Base-by-base conservation (phyloP, 345 rosid species). In the Nephelium lappaceum region DNA sequence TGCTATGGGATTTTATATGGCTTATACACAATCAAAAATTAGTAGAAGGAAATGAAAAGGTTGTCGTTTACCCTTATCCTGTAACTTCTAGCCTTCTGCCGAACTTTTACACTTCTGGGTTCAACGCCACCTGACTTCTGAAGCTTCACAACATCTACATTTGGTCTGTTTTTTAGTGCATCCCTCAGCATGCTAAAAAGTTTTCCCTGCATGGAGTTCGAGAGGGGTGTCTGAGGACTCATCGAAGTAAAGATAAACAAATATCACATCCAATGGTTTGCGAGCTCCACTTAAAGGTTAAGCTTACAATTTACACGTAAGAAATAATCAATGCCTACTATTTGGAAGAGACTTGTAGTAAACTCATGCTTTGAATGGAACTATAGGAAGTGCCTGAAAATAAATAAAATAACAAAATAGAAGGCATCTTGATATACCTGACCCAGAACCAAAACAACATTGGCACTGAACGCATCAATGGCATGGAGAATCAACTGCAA, bases 111-210 rank as follows among this genome's bases (percentile, higher is more conserved):
- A 85, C 74, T 89, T 84, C 98, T 89, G 24, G 92, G 89, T 18
- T 90, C 99, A 83, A 93, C 97, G 62, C 97, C 98, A 49, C 97
- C 98, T 0, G 95, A 96, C 82, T 84, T 90, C 75, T 93, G 97
- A 85, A 93, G 98, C 80, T 94, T 93, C 83, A 96, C 97, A 16
- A 94, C 97, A 58, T 92, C 99, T 3, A 96, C 90, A 57, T 85
- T 89, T 49, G 92, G 92, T 84, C 87, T 90, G 74, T 45, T 86
- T 85, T 43, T 91, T 47, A 89, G 81, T n/a, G 87, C 92, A 77
- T 95, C 92, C 75, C 86, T 91, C 42, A 93, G 95, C 95, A 90
- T 88, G 89, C 98, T 96, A 89, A 91, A 96, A 75, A 96, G 97
- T 77, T 96, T 94, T 85, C 94, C 98, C 93, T 92, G 90, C 71